Evolutionary conservation across 2,329 filamentous ascomycete species (phyloP).

Genomic region (Fusarium liriodendri): DNA sequence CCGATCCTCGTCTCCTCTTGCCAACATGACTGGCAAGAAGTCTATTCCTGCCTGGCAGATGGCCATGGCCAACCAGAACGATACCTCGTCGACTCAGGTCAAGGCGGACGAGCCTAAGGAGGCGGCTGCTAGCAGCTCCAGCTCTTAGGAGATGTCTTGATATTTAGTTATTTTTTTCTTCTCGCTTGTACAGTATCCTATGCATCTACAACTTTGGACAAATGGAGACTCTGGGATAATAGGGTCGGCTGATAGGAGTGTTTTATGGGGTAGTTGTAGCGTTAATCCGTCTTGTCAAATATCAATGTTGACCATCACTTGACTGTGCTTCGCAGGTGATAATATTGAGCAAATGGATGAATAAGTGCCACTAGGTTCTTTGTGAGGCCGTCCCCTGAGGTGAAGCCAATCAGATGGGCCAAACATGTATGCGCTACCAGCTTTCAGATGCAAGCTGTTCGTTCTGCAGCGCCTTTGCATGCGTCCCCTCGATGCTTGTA

Average conservation of each 20-base stretch:
- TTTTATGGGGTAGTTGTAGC: slow-evolving; percentile 26
- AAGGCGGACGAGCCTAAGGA: slow-evolving; percentile 41
- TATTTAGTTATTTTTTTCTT: slow-evolving; percentile 1
- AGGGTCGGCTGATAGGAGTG: slow-evolving; percentile 11
- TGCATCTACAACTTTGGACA: slow-evolving; percentile 23
- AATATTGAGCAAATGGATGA: too few species aligned
- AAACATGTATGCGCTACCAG: neutral
- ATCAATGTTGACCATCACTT: neutral
- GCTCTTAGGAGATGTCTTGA: slow-evolving; percentile 16
- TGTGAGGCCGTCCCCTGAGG: too few species aligned
- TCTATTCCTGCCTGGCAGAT: slow-evolving; percentile 86
- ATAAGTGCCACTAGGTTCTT: too few species aligned
- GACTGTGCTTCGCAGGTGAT: neutral
- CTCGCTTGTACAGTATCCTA: slow-evolving; percentile 33
- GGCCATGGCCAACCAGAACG: slow-evolving; percentile 70
- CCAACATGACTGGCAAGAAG: slow-evolving; percentile 62
- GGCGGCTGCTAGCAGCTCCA: slow-evolving; percentile 31
- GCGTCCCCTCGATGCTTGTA: slow-evolving; percentile 8
- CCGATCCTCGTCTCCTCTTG: slow-evolving; percentile 51
- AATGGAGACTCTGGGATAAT: slow-evolving; percentile 24
- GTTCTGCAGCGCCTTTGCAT: slow-evolving; percentile 17
- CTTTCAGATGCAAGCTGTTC: neutral
- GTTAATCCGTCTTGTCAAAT: slow-evolving; percentile 20
- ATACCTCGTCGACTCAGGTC: slow-evolving; percentile 43
- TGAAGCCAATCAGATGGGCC: neutral